A percentile compares a stretch with the other conserved stretches of the same genome.
These are phyloP conservation scores for Cyamopsis tetragonoloba DNA, from an alignment of 306 rosid species.

Conservation along the genomic window DNA sequence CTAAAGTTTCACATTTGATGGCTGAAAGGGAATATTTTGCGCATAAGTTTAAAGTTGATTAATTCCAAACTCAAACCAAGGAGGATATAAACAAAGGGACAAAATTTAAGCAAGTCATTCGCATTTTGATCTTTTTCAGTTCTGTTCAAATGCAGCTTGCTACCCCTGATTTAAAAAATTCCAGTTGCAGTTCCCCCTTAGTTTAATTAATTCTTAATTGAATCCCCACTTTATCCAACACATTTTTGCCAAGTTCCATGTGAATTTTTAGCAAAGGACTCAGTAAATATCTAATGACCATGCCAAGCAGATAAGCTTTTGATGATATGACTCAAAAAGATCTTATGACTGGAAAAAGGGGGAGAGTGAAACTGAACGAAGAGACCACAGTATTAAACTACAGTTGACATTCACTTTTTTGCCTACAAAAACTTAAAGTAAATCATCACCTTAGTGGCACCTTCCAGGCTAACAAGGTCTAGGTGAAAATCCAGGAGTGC, in stretches of 20 bases:
- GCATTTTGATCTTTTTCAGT: neutral
- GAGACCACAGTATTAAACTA: neutral
- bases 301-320: neutral
- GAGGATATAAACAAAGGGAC: neutral
- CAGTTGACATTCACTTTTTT: neutral
- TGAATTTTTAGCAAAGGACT: neutral
- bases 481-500: slow-evolving; percentile 82
- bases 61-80: neutral
- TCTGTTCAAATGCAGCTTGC: neutral
- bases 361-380: slow-evolving; percentile 6
- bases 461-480: slow-evolving; percentile 82
- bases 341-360: neutral
- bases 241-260: neutral
- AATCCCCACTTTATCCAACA: neutral
- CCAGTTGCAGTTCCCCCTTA: neutral
- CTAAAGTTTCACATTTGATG: neutral
- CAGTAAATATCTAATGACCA: neutral
- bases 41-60: slow-evolving; percentile 7
- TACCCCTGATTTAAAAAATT: slow-evolving; percentile 1
- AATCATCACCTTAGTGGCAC: slow-evolving; percentile 70
- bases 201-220: slow-evolving; percentile 3
- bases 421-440: slow-evolving; percentile 13
- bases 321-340: too few relatives aligned
- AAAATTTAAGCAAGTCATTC: neutral
- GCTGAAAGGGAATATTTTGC: neutral